Conservation (phyloP, 176 grass and related monocot genomes). For the Dactylis glomerata region DNA sequence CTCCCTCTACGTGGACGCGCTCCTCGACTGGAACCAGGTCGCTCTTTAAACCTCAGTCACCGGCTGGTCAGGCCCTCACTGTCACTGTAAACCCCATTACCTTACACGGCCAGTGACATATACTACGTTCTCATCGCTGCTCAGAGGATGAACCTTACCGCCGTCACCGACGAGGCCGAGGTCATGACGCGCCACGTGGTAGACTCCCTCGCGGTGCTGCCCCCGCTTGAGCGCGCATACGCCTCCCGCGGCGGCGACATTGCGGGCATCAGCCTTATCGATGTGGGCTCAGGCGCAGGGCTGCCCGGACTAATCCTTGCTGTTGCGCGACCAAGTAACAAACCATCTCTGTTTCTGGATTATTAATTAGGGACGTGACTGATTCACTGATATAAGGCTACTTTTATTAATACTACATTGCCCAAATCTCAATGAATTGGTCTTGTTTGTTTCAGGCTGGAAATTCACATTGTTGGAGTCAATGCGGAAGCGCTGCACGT, state of each 20-base stretch:
- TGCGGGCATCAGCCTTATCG: constrained; percentile 54
- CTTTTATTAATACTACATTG: neutral
- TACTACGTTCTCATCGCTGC: neutral
- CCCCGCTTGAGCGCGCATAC: constrained; percentile 59
- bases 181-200: constrained; percentile 87
- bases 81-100: neutral
- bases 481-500: constrained; percentile 65
- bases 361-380: neutral
- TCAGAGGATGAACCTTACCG: constrained; percentile 93
- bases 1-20: constrained; percentile 56
- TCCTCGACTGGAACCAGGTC: constrained; percentile 92
- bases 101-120: neutral
- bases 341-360: neutral
- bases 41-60: neutral
- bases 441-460: constrained; percentile 48
- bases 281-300: constrained; percentile 78
- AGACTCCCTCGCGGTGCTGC: constrained; percentile 65
- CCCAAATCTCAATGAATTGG: too few species aligned
- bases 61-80: neutral
- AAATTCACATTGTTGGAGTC: constrained; percentile 81
- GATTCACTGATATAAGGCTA: neutral
- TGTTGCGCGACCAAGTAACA: constrained; percentile 66
- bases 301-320: constrained; percentile 75
- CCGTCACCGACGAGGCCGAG: constrained; percentile 61
- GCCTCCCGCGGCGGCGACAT: constrained; percentile 6